Percentiles rank a stretch among this genome's conserved stretches.
Conservation (phyloP, 73 alveolate species). For the Tetrahymena malaccensis region DNA sequence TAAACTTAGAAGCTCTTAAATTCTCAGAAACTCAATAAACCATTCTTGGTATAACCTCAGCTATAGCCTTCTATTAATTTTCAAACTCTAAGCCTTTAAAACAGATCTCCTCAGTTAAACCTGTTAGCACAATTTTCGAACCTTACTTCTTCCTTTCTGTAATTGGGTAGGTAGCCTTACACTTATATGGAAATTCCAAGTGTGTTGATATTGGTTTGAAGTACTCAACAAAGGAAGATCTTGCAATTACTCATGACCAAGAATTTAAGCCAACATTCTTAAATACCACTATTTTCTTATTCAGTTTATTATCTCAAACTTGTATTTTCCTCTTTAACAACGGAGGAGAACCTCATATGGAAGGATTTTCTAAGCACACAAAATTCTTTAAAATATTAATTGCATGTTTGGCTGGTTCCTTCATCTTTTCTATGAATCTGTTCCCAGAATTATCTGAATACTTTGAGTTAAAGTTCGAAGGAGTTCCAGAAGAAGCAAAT, state of each 20-base stretch:
- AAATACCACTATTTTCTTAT: conserved; percentile 76
- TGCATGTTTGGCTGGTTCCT: background rate
- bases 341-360: background rate
- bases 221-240: background rate
- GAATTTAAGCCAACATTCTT: conserved; percentile 71
- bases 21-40: conserved; percentile 34
- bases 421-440: background rate
- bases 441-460: background rate
- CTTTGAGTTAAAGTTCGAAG: background rate
- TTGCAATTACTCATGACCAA: background rate
- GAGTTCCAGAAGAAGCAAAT: background rate
- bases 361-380: background rate
- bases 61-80: conserved; percentile 10
- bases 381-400: background rate
- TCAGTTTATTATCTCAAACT: background rate
- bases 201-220: background rate
- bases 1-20: conserved; percentile 18
- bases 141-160: background rate
- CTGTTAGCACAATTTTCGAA: background rate
- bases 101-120: conserved; percentile 2
- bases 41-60: conserved; percentile 16
- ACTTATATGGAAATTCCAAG: background rate
- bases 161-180: background rate
- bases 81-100: background rate
- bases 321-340: background rate